Conservation (phyloP, 768 basidiomycete genomes). For the Russula foetens region DNA sequence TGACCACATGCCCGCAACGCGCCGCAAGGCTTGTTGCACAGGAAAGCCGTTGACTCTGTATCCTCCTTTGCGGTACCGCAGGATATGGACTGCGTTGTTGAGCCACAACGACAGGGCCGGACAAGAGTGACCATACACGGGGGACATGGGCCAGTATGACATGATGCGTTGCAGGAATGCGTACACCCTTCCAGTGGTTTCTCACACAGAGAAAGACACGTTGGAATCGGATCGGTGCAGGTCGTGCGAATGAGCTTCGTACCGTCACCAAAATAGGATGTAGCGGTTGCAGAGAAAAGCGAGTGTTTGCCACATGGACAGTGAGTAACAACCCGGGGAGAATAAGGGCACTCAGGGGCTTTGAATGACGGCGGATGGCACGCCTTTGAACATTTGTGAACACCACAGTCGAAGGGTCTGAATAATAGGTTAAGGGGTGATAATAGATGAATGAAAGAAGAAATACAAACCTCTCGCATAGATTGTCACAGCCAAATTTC, state of each 20-base stretch:
- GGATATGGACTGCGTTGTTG: constrained; percentile 43
- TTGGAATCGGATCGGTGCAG: constrained; percentile 76
- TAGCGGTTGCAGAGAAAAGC: constrained; percentile 33
- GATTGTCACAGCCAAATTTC: constrained; percentile 47
- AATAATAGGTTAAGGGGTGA: neutral
- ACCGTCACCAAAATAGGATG: constrained; percentile 31
- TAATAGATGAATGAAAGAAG: neutral
- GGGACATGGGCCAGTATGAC: constrained; percentile 75
- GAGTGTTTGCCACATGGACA: constrained; percentile 78
- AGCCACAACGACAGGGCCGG: constrained; percentile 82
- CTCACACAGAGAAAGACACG: constrained; percentile 61
- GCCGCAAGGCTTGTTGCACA: constrained; percentile 74
- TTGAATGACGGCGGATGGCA: constrained; percentile 69
- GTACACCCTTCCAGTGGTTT: constrained; percentile 58
- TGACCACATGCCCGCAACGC: constrained; percentile 76
- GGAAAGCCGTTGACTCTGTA: constrained; percentile 40
- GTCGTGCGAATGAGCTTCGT: constrained; percentile 31
- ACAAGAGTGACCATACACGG: constrained; percentile 66
- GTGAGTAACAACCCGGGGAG: constrained; percentile 54
- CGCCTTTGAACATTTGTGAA: constrained; percentile 60
- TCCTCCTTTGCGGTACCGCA: constrained; percentile 44
- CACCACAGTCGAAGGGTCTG: constrained; percentile 67
- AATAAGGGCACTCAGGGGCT: constrained; percentile 60
- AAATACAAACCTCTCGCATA: constrained; percentile 47
- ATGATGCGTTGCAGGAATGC: constrained; percentile 61